Evolutionary conservation across 2,329 filamentous ascomycete species (phyloP), one percentile per base, ranked within the genome.

Genomic region (Beauveria medogensis): DNA sequence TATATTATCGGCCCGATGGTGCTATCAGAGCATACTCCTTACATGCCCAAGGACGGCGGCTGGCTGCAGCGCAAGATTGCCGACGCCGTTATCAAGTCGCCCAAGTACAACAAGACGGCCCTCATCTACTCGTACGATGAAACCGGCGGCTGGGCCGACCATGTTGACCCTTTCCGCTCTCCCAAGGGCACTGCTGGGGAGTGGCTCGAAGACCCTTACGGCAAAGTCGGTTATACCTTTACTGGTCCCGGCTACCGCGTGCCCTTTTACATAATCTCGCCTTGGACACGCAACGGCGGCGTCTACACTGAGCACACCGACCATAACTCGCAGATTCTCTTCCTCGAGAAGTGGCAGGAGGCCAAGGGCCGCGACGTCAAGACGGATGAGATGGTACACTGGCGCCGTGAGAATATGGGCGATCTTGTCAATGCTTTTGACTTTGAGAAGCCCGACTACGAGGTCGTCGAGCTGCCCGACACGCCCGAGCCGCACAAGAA

Each of bases 281-380:
- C 81, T 0, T 83, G 78, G 75, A 83, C 80, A 0, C 78, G 80
- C 16, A 78, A 78, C 12, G 78, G 77, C 9, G 75, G 79, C 24
- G 79, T 83, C 2, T 82, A 80, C 63, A 81, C 79, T 0, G 80
- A 83, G 66, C 78, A 79, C 48, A 74, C 77, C 5, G 81, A 83
- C 65, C 81, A 83, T 68, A 82, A 75, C 64, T 83, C 80, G 0
- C 80, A 83, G 62, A 79, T 82, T 30, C 69, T 80, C 47, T 83
- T 83, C 64, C 66, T 83, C 1, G 81, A 83, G 67, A 69, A 78
- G 65, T 81, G 79, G 78, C 67, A 69, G 43, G 65, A 65, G 1
- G 70, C 71, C 44, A 72, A 72, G 61, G 71, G 72, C 5, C 67
- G 80, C 48, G 69, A 81, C 55, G 79, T 72, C 10, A 67, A 55